phyloP scores from a whole-genome alignment of 1,139 yeast genomes.

The Hanseniaspora gamundiae region DNA sequence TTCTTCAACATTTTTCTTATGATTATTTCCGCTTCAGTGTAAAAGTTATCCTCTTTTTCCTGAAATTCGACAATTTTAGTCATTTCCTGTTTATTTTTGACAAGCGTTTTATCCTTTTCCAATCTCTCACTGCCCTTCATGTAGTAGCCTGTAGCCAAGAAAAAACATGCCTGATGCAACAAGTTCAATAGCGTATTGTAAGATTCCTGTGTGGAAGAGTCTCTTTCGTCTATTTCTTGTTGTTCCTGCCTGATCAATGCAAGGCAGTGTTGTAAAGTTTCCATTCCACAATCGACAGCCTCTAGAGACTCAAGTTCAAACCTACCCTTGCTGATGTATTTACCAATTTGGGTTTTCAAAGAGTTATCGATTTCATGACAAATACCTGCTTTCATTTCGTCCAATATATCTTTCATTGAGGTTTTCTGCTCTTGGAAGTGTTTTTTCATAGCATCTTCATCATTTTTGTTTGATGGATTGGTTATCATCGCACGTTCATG shows the following conservation, averaged over 20 bases:
- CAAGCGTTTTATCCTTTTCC: conserved; percentile 10
- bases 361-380: conserved; percentile 35
- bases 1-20: conserved; percentile 42
- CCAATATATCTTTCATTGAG: conserved; percentile 41
- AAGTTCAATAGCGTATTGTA: conserved; percentile 24
- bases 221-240: neutral
- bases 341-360: conserved; percentile 37
- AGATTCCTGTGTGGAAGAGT: neutral
- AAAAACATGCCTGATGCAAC: conserved; percentile 65
- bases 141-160: conserved; percentile 71
- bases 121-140: conserved; percentile 20
- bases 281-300: conserved; percentile 38
- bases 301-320: conserved; percentile 41
- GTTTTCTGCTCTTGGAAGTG: neutral
- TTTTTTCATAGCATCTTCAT: neutral
- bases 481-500: no score
- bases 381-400: conserved; percentile 47
- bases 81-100: conserved; percentile 10
- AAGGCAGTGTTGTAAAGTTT: conserved; percentile 27
- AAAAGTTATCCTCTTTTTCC: conserved; percentile 34
- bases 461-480: neutral
- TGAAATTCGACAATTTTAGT: conserved; percentile 19
- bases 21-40: conserved; percentile 50
- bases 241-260: conserved; percentile 1
- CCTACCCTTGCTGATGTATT: conserved; percentile 45